Evolutionary conservation across 2,329 filamentous ascomycete genomes (phyloP), one percentile per base, ranked within the genome.

Genomic region (Cytospora chrysosperma): DNA sequence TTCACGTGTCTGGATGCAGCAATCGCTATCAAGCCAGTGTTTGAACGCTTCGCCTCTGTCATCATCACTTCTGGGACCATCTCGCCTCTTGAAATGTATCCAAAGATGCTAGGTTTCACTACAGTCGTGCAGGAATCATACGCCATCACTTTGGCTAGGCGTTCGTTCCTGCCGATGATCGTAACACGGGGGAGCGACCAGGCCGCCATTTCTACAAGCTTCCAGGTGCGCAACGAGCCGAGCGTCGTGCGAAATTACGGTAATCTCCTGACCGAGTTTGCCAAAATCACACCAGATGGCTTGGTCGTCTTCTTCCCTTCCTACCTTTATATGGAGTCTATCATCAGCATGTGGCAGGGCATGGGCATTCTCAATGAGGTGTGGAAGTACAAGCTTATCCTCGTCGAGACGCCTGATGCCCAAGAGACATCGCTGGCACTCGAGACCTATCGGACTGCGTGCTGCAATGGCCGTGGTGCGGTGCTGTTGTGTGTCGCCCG

Each of bases 291-390:
- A 0, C 96, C 95, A 0, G 95, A 99, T 71, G 95, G 95, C 34
- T 88, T 99, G 76, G 95, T 99, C n/a, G 95, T 99, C 47, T 99
- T 99, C 81, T 99, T 99, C 75, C 96, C 95, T 0, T 97, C 93
- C 0, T 99, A 99, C 71, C 84, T 99, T 1, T 99, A 99, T 79
- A 98, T 99, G 95, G 95, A 99, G 74, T 95, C 90, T 59, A 98
- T 98, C 74, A 97, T 99, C 74, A 94, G 90, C 74, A 97, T 97
- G 88, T 99, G 95, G 95, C 95, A 99, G 75, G 93, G 92, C 61
- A 98, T 98, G 93, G 93, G 93, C 28, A 97, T 98, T 67, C 81
- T 99, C 40, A 95, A 99, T 76, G 91, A 95, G 73, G 93, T 99
- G 34, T 99, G 95, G 95, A 97, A 97, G 76, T 97, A 97, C 81